phyloP scores from a whole-genome alignment of 345 rosid genomes.

The Aquilaria yunnanensis region DNA sequence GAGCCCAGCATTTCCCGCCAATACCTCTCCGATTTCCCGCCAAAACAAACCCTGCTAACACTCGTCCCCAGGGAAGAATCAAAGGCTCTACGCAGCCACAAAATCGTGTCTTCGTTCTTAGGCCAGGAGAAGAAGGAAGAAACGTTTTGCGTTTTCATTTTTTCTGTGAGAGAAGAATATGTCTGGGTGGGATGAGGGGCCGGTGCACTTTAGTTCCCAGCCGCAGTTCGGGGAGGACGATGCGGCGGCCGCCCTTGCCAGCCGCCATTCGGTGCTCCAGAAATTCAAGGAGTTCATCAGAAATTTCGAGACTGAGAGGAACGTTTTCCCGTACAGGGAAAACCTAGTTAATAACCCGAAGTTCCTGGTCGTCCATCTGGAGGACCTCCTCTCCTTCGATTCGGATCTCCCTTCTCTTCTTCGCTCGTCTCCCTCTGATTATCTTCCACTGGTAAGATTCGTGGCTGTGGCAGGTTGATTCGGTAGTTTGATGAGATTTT shows the following conservation, averaged over 20 bases:
- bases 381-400: conserved; percentile 78
- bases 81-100: neutral
- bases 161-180: conserved; percentile 24
- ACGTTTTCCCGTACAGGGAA: conserved; percentile 77
- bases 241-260: neutral
- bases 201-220: conserved; percentile 88
- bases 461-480: neutral
- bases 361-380: conserved; percentile 60
- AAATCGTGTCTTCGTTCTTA: too few species aligned
- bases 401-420: conserved; percentile 72
- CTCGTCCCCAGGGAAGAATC: neutral
- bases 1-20: conserved; percentile 15
- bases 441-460: conserved; percentile 57
- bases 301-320: conserved; percentile 66
- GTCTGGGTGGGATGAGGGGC: conserved; percentile 97
- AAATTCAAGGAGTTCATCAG: conserved; percentile 90
- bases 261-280: conserved; percentile 69
- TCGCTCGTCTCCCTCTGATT: conserved; percentile 79
- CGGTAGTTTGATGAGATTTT: neutral
- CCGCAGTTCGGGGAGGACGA: conserved; percentile 58
- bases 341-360: conserved; percentile 73
- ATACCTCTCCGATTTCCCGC: conserved; percentile 23
- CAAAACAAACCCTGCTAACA: conserved; percentile 4
- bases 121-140: neutral
- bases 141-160: neutral